These are phyloP conservation scores for Aureoboletus auriporus DNA, from an alignment of 768 basidiomycete genomes.

Conservation along the genomic window DNA sequence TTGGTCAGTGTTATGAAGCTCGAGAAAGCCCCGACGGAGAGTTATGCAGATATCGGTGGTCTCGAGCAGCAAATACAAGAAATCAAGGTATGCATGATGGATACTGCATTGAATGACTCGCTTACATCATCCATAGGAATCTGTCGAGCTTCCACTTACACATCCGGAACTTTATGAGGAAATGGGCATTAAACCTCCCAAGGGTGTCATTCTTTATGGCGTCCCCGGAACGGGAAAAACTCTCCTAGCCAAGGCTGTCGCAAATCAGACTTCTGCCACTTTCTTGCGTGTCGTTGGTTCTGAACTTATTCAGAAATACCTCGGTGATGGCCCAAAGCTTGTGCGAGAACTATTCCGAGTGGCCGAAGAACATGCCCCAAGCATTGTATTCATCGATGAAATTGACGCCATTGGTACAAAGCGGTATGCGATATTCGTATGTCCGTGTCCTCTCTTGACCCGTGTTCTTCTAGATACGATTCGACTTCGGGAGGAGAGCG, in stretches of 20 bases:
- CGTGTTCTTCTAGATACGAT: constrained; percentile 65
- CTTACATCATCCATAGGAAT: constrained; percentile 57
- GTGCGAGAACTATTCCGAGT: constrained; percentile 96
- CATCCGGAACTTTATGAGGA: constrained; percentile 99
- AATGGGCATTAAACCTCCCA: constrained; percentile 99
- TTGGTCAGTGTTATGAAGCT: constrained; percentile 98
- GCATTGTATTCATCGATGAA: constrained; percentile 99
- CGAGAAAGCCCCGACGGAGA: constrained; percentile 98
- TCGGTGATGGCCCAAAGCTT: constrained; percentile 97
- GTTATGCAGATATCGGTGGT: constrained; percentile 97
- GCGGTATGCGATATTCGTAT: constrained; percentile 51
- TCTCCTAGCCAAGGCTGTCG: constrained; percentile 93
- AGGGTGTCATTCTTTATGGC: constrained; percentile 98
- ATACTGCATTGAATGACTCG: neutral
- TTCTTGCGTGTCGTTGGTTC: constrained; percentile 97
- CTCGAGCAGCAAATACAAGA: constrained; percentile 97
- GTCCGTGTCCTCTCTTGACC: constrained; percentile 3
- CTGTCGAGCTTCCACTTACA: constrained; percentile 94
- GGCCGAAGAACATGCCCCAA: constrained; percentile 96
- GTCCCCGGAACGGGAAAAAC: constrained; percentile 99
- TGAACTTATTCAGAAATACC: constrained; percentile 98
- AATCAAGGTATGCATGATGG: constrained; percentile 70
- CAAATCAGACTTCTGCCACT: constrained; percentile 97
- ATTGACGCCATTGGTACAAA: constrained; percentile 99
- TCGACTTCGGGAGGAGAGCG: constrained; percentile 98